These are phyloP conservation scores for Colletotrichum sp. DNA, from an alignment of 2,329 filamentous ascomycete species.

Conservation along the genomic window DNA sequence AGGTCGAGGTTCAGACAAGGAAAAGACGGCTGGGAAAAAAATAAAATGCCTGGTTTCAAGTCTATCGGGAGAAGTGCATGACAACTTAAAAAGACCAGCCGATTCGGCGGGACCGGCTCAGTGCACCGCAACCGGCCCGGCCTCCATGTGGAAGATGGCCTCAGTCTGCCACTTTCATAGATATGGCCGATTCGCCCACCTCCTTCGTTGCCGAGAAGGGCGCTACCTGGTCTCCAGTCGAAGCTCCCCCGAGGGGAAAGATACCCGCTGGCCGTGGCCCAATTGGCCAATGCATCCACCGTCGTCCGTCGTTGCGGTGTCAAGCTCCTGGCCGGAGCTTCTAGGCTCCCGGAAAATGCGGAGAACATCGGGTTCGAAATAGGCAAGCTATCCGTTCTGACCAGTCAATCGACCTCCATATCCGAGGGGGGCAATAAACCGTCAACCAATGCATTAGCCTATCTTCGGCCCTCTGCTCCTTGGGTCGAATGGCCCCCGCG, in stretches of 20 bases:
- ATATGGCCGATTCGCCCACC: not conserved
- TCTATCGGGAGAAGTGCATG: not conserved
- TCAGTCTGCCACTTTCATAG: not conserved
- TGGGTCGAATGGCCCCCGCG: not conserved
- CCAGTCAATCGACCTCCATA: not conserved
- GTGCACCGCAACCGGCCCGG: slow-evolving; percentile 14
- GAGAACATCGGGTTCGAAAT: slow-evolving; percentile 3
- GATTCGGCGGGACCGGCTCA: slow-evolving; percentile 2
- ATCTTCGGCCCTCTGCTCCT: not conserved
- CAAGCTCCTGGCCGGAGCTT: not conserved
- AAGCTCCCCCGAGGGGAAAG: not conserved
- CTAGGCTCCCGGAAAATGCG: not conserved
- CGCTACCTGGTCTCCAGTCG: not conserved
- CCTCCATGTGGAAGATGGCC: not conserved
- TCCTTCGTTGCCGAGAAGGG: not conserved
- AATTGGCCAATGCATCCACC: not conserved
- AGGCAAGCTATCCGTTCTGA: not conserved
- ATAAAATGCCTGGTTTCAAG: not conserved
- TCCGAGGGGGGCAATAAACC: slow-evolving; percentile 4
- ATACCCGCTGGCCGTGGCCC: not conserved
- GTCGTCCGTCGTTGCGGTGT: not conserved
- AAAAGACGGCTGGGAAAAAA: not conserved
- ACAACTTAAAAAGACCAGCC: not conserved
- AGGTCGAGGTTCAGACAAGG: not conserved
- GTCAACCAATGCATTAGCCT: slow-evolving; percentile 8